Base-by-base conservation (phyloP, 257 asterid species). In the Echium plantagineum region DNA sequence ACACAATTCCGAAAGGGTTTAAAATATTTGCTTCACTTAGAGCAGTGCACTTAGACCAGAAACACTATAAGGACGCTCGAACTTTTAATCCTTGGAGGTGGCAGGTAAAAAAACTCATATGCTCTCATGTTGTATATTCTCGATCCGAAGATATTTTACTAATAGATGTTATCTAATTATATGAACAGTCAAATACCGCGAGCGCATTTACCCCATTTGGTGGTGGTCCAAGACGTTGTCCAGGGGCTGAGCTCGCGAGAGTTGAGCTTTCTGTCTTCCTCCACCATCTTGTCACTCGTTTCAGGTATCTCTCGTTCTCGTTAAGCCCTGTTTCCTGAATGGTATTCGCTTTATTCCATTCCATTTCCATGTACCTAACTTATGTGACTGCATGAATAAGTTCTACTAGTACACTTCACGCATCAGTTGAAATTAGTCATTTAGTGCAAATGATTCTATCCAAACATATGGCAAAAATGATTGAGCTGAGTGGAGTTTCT, bases 141-240 rank as follows among this genome's bases (percentile, higher is more conserved):
- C 10, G 49, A 10, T 42, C 17, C 17, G 5, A 42, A 0, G 3
- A 42, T 42, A 10, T 42, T 10, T 42, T 4, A 42, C 49, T 42
- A 42, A 42, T 42, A 10, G 16, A 42, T 0, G 15, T 42, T 35
- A 13, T 42, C 2, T 10, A 10, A 42, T 42, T 16, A 42, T 42
- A 13, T 42, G 4, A 42, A 42, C 17, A 42, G 49, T 12, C 49
- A 13, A 10, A 42, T 12, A 66, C 83, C 4, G 22, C 59, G 5
- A 84, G 74, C 52, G 72, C 68, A 13, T 93, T 81, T 65, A 77
- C 86, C 47, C 97, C 99, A 2, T 93, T 93, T 16, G 97, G 99
- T 0, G 99, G 99, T 20, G 99, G 99, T 55, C 96, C 97, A 5
- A 79, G 99, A 72, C 95, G 95, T 4, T 93, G 99, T 66, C 99